These are phyloP conservation scores for Rubia peregrina DNA, from an alignment of 305 asterid genomes.

Conservation along the genomic window DNA sequence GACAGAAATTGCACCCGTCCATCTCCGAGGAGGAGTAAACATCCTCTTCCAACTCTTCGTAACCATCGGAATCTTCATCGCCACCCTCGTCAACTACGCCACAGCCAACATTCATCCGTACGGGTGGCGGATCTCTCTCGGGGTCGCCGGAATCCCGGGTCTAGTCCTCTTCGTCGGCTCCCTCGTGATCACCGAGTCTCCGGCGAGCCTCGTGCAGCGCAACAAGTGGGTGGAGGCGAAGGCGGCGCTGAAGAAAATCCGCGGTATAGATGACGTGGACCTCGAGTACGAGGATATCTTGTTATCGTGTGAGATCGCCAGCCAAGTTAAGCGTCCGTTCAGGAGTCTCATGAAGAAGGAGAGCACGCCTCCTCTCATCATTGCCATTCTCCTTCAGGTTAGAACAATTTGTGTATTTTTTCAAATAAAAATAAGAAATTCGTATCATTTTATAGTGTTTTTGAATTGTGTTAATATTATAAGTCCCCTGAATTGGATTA, in stretches of 20 bases:
- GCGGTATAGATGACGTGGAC: conserved; percentile 29
- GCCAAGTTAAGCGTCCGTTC: conserved; percentile 20
- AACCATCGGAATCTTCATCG: conserved; percentile 62
- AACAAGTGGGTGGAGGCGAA: conserved; percentile 16
- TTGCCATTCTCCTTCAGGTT: conserved; percentile 19
- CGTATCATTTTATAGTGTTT: no score
- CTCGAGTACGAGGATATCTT: conserved; percentile 24
- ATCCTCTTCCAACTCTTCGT: conserved; percentile 67
- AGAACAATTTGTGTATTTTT: no score
- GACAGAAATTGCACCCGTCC: conserved; percentile 61
- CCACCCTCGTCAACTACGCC: conserved; percentile 44
- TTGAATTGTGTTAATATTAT: no score
- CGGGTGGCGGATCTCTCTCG: conserved; percentile 64
- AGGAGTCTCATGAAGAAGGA: conserved; percentile 20
- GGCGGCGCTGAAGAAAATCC: conserved; percentile 19
- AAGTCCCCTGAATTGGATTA: no score
- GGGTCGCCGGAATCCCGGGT: conserved; percentile 47
- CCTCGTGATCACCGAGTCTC: conserved; percentile 25
- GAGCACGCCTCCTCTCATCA: conserved; percentile 27
- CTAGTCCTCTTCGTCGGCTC: conserved; percentile 25
- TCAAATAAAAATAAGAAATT: no score
- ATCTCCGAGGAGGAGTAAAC: conserved; percentile 67
- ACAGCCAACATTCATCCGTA: conserved; percentile 34
- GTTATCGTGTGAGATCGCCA: conserved; percentile 21
- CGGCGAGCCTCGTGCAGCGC: conserved; percentile 30